Base-by-base conservation (phyloP, 2,329 filamentous ascomycete species). In the Clarireedia paspali region DNA sequence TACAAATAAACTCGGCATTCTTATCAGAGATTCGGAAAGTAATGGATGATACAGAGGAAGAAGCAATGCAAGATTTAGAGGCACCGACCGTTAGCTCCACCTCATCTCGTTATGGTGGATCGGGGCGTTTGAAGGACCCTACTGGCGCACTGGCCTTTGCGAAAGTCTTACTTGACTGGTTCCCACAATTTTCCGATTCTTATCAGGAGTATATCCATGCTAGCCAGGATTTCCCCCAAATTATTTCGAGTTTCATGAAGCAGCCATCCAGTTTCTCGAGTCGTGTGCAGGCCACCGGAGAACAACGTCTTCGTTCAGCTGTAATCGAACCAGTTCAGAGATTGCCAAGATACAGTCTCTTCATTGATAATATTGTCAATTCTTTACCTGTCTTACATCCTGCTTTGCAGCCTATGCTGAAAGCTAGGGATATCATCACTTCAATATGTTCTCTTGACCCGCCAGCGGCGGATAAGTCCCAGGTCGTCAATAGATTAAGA, bases 271-370 rank as follows among this genome's bases (percentile, higher is more conserved):
- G 87, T 66, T 92, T 96, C 68, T 87, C 87, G 2, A 85, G 87
- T 63, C 79, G 88, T 47, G 83, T 96, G 3, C 83, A 89, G 52
- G 84, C 91, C 61, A 87, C 87, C 2, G 92, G 94, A 55, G 94
- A 97, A 70, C 94, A 99, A 73, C 82, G 85, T 56, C 80, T 97
- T 53, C 91, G 89, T 49, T 97, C 94, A 3, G 81, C 94, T 60
- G 80, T 99, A 54, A 99, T 99, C 69, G 94, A 99, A 71, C 94
- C 94, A 2, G 91, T 99, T 0, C 94, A 99, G 71, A 82, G 94
- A 52, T 79, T 99, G 52, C 94, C 94, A 26, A 86, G 94, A 26
- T 99, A 99, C 73, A 96, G 90, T 66, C 77, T 99, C 38, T 87
- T 97, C 67, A 97, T 99, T 64, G 94, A 99, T 73, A 91, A 95